These are phyloP conservation scores for Eucalyptus paniculata DNA, from an alignment of 345 rosid species.

Conservation along the genomic window DNA sequence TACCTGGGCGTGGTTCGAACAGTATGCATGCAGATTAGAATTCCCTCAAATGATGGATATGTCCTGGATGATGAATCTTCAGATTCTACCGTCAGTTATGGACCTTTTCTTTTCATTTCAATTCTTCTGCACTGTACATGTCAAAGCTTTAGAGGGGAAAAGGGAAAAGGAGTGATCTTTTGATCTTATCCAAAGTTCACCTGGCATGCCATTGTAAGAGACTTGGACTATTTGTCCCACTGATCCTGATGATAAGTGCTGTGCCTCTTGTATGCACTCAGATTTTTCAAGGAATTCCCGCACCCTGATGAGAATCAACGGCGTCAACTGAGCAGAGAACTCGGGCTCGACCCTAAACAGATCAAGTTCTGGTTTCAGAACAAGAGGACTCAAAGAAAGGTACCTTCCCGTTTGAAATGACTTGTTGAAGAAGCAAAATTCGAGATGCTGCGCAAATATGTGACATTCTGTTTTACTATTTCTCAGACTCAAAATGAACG, in stretches of 20 bases:
- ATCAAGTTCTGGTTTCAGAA: slow-evolving; percentile 85
- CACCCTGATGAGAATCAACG: slow-evolving; percentile 61
- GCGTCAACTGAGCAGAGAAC: slow-evolving; percentile 24
- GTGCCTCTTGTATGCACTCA: neutral
- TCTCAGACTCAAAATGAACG: slow-evolving; percentile 44
- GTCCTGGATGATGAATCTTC: neutral
- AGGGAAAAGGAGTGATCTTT: neutral
- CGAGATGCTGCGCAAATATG: neutral
- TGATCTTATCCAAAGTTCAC: neutral
- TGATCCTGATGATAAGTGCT: neutral
- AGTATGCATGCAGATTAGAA: neutral
- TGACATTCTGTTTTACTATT: neutral
- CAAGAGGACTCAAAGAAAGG: slow-evolving; percentile 70
- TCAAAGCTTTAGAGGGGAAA: neutral
- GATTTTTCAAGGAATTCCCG: slow-evolving; percentile 53
- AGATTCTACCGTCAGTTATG: neutral
- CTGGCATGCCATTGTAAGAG: neutral
- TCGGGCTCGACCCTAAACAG: slow-evolving; percentile 36
- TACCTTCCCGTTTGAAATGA: neutral
- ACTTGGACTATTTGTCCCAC: neutral
- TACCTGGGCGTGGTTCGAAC: neutral
- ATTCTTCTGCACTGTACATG: neutral
- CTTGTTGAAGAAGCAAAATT: neutral
- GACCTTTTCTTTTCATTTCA: neutral
- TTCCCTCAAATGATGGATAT: neutral